A percentile compares a stretch with the other conserved stretches of the same genome.
phyloP scores from a whole-genome alignment of 495 filamentous ascomycete species.

The Pseudevernia furfuracea region DNA sequence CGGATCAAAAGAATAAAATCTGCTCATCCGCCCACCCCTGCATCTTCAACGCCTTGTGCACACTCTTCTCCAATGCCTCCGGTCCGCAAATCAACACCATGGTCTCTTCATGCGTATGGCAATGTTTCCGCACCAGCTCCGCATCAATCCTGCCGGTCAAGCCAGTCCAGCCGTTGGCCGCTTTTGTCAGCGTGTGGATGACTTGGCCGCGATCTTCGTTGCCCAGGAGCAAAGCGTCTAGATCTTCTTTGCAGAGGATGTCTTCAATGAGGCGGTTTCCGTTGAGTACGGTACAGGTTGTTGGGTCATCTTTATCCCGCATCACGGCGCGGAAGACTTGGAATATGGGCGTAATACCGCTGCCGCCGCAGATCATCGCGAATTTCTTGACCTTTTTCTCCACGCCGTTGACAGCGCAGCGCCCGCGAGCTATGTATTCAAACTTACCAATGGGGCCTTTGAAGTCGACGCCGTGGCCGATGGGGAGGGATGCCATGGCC shows the following conservation, averaged over 20 bases:
- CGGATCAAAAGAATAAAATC: constrained; percentile 70
- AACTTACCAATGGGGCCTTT: constrained; percentile 91
- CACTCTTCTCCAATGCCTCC: constrained; percentile 64
- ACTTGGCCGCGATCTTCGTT: constrained; percentile 54
- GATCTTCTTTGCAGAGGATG: constrained; percentile 71
- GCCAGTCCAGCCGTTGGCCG: constrained; percentile 59
- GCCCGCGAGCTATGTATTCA: constrained; percentile 63
- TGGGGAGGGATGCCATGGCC: constrained; percentile 63
- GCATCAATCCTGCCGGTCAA: constrained; percentile 59
- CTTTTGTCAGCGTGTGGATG: constrained; percentile 63
- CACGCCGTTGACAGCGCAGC: constrained; percentile 53
- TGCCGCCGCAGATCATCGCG: constrained; percentile 85
- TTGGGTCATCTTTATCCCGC: constrained; percentile 49
- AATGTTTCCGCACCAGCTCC: constrained; percentile 55
- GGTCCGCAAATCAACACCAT: constrained; percentile 85
- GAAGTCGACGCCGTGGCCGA: constrained; percentile 69
- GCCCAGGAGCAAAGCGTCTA: constrained; percentile 52
- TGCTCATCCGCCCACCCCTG: constrained; percentile 76
- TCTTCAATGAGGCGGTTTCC: constrained; percentile 77
- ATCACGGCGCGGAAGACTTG: constrained; percentile 77
- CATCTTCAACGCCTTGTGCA: constrained; percentile 51
- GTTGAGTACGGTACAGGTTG: constrained; percentile 64
- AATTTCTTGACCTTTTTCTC: constrained; percentile 57
- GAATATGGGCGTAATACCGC: constrained; percentile 86
- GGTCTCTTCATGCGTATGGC: constrained; percentile 42